Percentiles rank a stretch among this genome's conserved stretches.
These are phyloP conservation scores for Xylariales sp. DNA, from an alignment of 2,329 filamentous ascomycete genomes.

Conservation along the genomic window DNA sequence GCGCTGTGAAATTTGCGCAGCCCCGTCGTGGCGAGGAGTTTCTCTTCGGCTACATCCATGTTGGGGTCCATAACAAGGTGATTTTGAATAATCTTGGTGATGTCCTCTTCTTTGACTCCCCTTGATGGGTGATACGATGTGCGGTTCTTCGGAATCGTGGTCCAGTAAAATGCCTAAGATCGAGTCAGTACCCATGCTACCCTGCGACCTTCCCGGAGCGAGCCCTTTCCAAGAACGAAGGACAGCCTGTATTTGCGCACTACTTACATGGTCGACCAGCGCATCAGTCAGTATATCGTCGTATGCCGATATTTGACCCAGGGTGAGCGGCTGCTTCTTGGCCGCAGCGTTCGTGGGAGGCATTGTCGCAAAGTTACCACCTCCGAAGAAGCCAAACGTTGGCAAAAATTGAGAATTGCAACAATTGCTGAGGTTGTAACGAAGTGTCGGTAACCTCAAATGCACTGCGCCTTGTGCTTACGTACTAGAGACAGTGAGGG, in stretches of 20 bases:
- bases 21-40: conserved; percentile 68
- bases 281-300: conserved; percentile 95
- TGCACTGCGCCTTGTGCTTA: too few species aligned
- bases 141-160: conserved; percentile 89
- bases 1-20: conserved; percentile 65
- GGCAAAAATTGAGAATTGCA: too few species aligned
- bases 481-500: too few species aligned
- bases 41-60: conserved; percentile 62
- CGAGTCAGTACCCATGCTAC: background rate
- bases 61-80: conserved; percentile 75
- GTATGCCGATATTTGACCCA: conserved; percentile 85
- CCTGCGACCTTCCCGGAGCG: too few species aligned
- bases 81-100: conserved; percentile 55
- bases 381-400: too few species aligned
- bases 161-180: conserved; percentile 87
- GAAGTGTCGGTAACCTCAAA: too few species aligned
- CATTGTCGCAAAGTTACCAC: conserved; percentile 30
- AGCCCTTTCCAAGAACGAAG: too few species aligned
- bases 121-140: conserved; percentile 81
- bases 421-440: too few species aligned
- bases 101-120: conserved; percentile 64
- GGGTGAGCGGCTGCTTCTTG: conserved; percentile 71
- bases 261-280: conserved; percentile 85
- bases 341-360: conserved; percentile 28
- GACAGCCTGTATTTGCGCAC: conserved; percentile 3